Conservation (phyloP, 192 early-diverging fungal genomes). For the Geranomyces variabilis region DNA sequence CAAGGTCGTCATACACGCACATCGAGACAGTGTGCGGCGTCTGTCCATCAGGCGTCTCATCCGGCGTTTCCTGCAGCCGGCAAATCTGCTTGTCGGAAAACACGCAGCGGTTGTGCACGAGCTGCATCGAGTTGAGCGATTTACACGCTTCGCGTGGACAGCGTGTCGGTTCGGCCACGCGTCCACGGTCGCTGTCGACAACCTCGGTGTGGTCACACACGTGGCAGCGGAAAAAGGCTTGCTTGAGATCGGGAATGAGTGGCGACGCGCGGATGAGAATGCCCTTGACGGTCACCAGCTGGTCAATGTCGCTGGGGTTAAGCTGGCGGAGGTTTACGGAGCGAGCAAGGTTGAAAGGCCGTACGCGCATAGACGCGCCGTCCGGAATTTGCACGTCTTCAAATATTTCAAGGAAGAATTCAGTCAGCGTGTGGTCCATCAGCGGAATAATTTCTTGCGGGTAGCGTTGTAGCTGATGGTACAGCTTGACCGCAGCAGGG, state of each 20-base stretch:
- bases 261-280: slow-evolving; percentile 89
- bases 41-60: slow-evolving; percentile 93
- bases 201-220: slow-evolving; percentile 82
- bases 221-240: slow-evolving; percentile 91
- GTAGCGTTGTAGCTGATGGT: slow-evolving; percentile 86
- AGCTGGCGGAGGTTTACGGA: slow-evolving; percentile 92
- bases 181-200: slow-evolving; percentile 84
- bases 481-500: slow-evolving; percentile 68
- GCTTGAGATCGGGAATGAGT: slow-evolving; percentile 92
- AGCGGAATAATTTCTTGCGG: slow-evolving; percentile 95
- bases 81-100: slow-evolving; percentile 94
- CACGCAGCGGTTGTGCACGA: slow-evolving; percentile 93
- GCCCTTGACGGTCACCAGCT: slow-evolving; percentile 92
- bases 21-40: slow-evolving; percentile 96
- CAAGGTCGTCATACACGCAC: slow-evolving; percentile 90
- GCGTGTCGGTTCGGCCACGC: slow-evolving; percentile 79
- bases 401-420: slow-evolving; percentile 71
- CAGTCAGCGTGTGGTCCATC: slow-evolving; percentile 85
- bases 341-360: slow-evolving; percentile 82
- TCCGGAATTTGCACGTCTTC: slow-evolving; percentile 65
- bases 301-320: slow-evolving; percentile 94
- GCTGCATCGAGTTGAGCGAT: slow-evolving; percentile 78
- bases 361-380: slow-evolving; percentile 65
- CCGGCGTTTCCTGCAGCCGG: slow-evolving; percentile 94
- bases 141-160: slow-evolving; percentile 82